Evolutionary conservation across 2,329 filamentous ascomycete genomes (phyloP).

Genomic region (Apiospora malaysiana): DNA sequence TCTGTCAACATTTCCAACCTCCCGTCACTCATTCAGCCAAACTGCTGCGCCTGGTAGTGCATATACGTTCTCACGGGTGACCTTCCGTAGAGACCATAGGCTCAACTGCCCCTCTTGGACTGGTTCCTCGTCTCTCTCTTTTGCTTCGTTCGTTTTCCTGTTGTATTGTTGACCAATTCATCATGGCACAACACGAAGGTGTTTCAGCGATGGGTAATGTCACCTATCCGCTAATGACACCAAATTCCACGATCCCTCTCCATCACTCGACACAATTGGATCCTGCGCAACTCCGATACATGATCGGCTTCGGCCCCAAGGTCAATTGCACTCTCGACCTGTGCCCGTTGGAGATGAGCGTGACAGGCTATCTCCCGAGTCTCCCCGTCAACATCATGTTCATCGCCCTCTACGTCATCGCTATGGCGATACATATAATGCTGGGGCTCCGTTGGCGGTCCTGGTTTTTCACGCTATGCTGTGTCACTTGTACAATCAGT

Average conservation of each 20-base stretch:
- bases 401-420: conserved; percentile 50
- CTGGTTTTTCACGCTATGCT: conserved; percentile 55
- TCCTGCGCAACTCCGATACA: not conserved
- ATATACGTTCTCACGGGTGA: not conserved
- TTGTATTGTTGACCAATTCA: no score
- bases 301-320: conserved; percentile 48
- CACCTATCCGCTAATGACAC: not conserved
- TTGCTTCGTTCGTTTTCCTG: no score
- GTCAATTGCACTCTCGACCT: conserved; percentile 56
- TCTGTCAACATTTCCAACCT: not conserved
- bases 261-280: not conserved
- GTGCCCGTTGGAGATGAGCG: conserved; percentile 51
- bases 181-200: not conserved
- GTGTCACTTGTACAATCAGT: conserved; percentile 60
- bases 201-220: not conserved
- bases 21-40: not conserved
- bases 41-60: not conserved
- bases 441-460: conserved; percentile 54
- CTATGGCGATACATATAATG: conserved; percentile 51
- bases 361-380: conserved; percentile 54
- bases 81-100: not conserved
- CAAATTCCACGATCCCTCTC: not conserved
- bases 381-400: conserved; percentile 50
- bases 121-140: not conserved
- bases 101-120: not conserved